Evolutionary conservation across 306 rosid genomes (phyloP).

Genomic region (Cucumis sativus): Cucumber_9930_V3 NC_026659.2:708001-708500

Average conservation of each 20-base stretch:
- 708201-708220: slow-evolving; percentile 61
- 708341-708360: slow-evolving; percentile 52
- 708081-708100: slow-evolving; percentile 93
- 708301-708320: slow-evolving; percentile 76
- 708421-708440: too few species aligned
- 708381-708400: slow-evolving; percentile 32
- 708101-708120: slow-evolving; percentile 52
- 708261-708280: slow-evolving; percentile 70
- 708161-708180: slow-evolving; percentile 48
- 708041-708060: slow-evolving; percentile 60
- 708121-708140: slow-evolving; percentile 88
- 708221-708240: slow-evolving; percentile 51
- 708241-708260: slow-evolving; percentile 35
- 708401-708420: too few species aligned
- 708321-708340: slow-evolving; percentile 62
- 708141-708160: slow-evolving; percentile 80
- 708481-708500: not conserved
- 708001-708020: slow-evolving; percentile 91
- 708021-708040: slow-evolving; percentile 84
- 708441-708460: too few species aligned
- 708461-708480: too few species aligned
- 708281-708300: slow-evolving; percentile 62
- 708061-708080: slow-evolving; percentile 58
- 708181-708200: slow-evolving; percentile 39
- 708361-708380: slow-evolving; percentile 81